Base-by-base conservation (phyloP, 768 basidiomycete genomes). In the Leccinum barrowsii region DNA sequence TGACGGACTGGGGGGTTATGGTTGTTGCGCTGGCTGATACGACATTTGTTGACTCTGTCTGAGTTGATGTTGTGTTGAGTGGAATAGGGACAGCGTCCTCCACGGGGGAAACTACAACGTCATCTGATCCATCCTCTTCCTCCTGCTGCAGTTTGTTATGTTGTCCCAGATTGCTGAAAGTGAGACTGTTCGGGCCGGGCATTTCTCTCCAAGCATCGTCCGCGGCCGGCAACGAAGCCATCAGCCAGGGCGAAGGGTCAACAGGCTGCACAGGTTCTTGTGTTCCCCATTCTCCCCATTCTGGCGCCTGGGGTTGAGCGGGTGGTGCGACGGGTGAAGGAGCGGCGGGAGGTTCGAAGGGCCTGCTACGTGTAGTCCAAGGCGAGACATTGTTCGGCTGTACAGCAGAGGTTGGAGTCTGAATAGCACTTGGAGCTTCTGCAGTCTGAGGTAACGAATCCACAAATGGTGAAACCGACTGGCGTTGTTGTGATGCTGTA, bases 181-280 rank as follows among this genome's bases (percentile, higher is more conserved):
- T 84, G 19, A 86, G 74, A 58, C 82, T 82, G 59, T 79, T 77
- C 11, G 79, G 75, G 15, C 76, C 77, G 2, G 76, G 75, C 19
- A 66, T 56, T 48, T 75, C 69, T 37, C 67, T 70, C 85, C 84
- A 85, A 50, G 68, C 74, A 17, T 82, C 80, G 35, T 82, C 78
- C 0, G 75, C 68, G 35, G 68, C 65, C 22, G 76, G 76, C 55
- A 84, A 75, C 5, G 81, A 80, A 11, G 82, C 75, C 52, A 74
- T 70, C 50, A 77, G 67, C 86, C 87, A 87, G 4, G 84, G 79
- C 2, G 85, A 82, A 51, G 80, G 75, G 15, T 85, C 80, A 32
- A 61, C 54, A 55, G 65, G 55, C 12, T 61, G 59, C 13, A 53
- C n/a, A 1, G 60, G 52, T 58, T 70, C 69, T 35, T 68, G 53